These are phyloP conservation scores for Chalciporus sp. DNA, from an alignment of 1,284 basidiomycete species.

Conservation along the genomic window DNA sequence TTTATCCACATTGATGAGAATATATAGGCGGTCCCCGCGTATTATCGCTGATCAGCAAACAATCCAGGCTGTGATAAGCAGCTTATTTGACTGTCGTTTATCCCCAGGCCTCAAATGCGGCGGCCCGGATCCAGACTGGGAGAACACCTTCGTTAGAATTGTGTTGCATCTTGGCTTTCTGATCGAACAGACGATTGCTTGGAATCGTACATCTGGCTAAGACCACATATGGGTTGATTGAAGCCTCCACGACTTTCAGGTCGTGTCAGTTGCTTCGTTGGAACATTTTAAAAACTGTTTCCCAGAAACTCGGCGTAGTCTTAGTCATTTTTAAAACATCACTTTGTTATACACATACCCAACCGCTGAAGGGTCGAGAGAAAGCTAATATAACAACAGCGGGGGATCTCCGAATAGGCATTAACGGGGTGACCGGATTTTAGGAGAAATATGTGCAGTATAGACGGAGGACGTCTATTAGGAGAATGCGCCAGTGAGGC, in stretches of 20 bases:
- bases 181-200: too few relatives aligned
- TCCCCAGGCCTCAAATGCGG: too few relatives aligned
- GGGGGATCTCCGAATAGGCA: neutral
- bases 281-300: neutral
- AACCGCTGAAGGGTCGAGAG: neutral
- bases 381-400: neutral
- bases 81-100: too few relatives aligned
- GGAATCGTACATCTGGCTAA: too few relatives aligned
- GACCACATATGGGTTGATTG: too few relatives aligned
- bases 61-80: too few relatives aligned
- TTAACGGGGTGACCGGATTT: neutral
- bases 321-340: neutral
- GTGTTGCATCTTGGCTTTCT: too few relatives aligned
- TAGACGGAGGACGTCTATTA: slow-evolving; percentile 20
- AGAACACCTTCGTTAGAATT: too few relatives aligned
- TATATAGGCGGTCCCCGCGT: too few relatives aligned
- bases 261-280: neutral
- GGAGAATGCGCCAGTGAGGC: slow-evolving; percentile 60
- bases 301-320: neutral
- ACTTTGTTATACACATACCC: neutral
- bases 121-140: too few relatives aligned
- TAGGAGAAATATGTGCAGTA: neutral
- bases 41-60: too few relatives aligned
- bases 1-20: neutral
- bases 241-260: too few relatives aligned